These are phyloP conservation scores for Phytophthora pistaciae DNA, from an alignment of 352 stramenopile species.

Conservation along the genomic window DNA sequence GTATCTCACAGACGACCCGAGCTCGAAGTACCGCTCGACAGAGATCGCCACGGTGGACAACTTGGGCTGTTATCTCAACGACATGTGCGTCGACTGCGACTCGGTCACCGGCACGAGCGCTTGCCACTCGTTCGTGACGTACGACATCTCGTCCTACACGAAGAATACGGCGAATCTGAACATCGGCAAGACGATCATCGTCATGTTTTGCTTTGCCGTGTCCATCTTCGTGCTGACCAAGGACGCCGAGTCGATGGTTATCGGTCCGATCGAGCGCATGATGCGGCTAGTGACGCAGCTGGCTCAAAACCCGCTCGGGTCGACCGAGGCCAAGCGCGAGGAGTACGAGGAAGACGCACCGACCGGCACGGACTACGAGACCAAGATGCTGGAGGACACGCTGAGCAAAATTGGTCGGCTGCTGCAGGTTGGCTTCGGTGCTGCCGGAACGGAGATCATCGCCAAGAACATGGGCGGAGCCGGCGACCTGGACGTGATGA, in stretches of 20 bases:
- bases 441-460: slow-evolving; percentile 98
- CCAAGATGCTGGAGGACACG: slow-evolving; percentile 96
- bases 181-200: slow-evolving; percentile 89
- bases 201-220: slow-evolving; percentile 93
- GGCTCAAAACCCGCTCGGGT: slow-evolving; percentile 71
- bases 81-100: slow-evolving; percentile 65
- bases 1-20: slow-evolving; percentile 57
- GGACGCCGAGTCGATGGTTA: slow-evolving; percentile 96
- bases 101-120: slow-evolving; percentile 37
- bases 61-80: slow-evolving; percentile 72
- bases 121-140: slow-evolving; percentile 81
- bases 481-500: slow-evolving; percentile 96
- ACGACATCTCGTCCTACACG: slow-evolving; percentile 70
- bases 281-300: slow-evolving; percentile 87
- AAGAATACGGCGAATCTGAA: slow-evolving; percentile 61
- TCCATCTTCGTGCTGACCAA: slow-evolving; percentile 94
- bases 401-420: slow-evolving; percentile 95
- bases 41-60: slow-evolving; percentile 75
- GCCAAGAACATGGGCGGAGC: slow-evolving; percentile 96
- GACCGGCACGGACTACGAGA: slow-evolving; percentile 91
- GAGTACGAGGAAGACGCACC: slow-evolving; percentile 79
- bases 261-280: slow-evolving; percentile 97
- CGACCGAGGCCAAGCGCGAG: slow-evolving; percentile 73
- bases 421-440: slow-evolving; percentile 97
- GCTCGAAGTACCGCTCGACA: slow-evolving; percentile 52